Conservation (phyloP, 140 eudicot genomes). For the Oenanthe javanica region DNA sequence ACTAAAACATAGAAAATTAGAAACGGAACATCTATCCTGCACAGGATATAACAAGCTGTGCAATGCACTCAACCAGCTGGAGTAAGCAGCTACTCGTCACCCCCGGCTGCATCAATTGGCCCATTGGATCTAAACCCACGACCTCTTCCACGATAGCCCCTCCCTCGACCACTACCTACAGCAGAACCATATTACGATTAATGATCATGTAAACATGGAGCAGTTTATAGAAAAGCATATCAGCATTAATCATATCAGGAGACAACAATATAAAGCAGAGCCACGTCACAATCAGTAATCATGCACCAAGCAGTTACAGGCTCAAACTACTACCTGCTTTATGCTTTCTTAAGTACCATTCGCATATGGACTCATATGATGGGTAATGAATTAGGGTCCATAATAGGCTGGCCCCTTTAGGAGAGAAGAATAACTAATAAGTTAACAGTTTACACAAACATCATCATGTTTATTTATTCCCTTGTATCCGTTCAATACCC, state of each 20-base stretch:
- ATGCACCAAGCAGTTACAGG: not conserved
- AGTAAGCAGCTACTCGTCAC: conserved; percentile 28
- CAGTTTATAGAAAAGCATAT: conserved; percentile 23
- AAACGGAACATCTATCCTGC: conserved; percentile 38
- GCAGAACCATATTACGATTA: conserved; percentile 9
- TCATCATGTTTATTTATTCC: not conserved
- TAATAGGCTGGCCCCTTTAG: not conserved
- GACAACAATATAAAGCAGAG: not conserved
- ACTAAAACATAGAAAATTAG: conserved; percentile 24
- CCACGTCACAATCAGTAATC: not conserved
- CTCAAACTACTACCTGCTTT: not conserved
- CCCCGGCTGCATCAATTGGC: conserved; percentile 18
- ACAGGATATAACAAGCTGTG: conserved; percentile 16
- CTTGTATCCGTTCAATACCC: not conserved
- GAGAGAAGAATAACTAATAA: not conserved
- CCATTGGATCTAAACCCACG: conserved; percentile 62
- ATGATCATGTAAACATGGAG: conserved; percentile 1
- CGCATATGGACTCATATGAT: not conserved
- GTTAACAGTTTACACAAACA: not conserved
- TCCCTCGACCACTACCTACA: conserved; percentile 46
- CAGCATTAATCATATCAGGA: not conserved
- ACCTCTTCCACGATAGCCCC: conserved; percentile 68
- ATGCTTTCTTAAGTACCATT: not conserved
- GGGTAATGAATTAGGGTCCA: not conserved
- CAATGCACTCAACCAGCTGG: conserved; percentile 2